Evolutionary conservation across 1,284 basidiomycete genomes (phyloP).

Genomic region (Tylopilus sp.): DNA sequence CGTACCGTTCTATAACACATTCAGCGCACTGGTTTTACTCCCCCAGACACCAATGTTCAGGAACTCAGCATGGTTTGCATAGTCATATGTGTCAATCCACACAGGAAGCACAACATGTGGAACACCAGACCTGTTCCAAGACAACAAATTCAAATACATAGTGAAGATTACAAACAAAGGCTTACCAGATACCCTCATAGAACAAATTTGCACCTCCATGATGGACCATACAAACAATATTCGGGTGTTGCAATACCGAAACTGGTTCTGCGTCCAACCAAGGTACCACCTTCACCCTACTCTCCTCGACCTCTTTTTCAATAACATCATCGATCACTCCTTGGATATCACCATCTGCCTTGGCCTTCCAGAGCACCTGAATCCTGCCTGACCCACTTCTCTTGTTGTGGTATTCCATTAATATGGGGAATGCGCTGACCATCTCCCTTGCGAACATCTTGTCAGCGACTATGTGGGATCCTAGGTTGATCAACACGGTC

Average conservation of each 20-base stretch:
- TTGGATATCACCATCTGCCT: background rate
- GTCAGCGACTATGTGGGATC: conserved; percentile 2
- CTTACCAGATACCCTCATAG: conserved; percentile 16
- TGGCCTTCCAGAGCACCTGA: conserved; percentile 15
- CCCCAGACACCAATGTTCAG: conserved; percentile 17
- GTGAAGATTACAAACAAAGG: background rate
- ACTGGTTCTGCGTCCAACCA: conserved; percentile 14
- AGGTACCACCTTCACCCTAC: conserved; percentile 1
- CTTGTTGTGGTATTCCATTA: conserved; percentile 5
- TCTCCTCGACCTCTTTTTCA: conserved; percentile 1
- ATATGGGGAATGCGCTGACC: conserved; percentile 7
- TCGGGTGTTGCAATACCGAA: conserved; percentile 15
- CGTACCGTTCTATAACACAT: too few relatives aligned
- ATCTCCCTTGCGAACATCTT: conserved; percentile 5
- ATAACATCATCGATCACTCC: conserved; percentile 1
- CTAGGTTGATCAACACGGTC: conserved; percentile 11
- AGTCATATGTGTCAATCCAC: conserved; percentile 21
- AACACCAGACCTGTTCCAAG: conserved; percentile 3
- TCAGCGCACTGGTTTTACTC: conserved; percentile 5
- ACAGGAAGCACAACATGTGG: conserved; percentile 14
- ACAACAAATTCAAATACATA: background rate
- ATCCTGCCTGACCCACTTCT: background rate
- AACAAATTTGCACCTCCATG: conserved; percentile 22
- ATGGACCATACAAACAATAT: conserved; percentile 17
- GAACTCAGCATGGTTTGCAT: conserved; percentile 9